A percentile compares a stretch with the other conserved stretches of the same genome.
Conservation (phyloP, 495 filamentous ascomycete species). For the Aspergillus avenaceus region DNA sequence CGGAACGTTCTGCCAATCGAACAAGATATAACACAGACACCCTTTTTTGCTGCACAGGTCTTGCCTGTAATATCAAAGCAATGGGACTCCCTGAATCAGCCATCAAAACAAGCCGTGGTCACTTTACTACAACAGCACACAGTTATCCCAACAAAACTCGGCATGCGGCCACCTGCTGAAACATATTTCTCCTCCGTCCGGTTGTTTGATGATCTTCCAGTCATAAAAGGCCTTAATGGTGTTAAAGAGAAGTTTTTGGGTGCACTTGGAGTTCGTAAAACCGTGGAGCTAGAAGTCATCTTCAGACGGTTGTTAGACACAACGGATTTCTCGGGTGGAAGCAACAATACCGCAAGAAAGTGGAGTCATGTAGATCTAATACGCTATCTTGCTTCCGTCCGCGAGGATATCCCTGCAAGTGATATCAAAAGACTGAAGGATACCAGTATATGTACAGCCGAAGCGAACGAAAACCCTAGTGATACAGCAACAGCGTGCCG, state of each 20-base stretch:
- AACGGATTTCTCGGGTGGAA: constrained; percentile 37
- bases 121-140: constrained; percentile 60
- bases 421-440: constrained; percentile 76
- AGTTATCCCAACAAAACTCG: constrained; percentile 84
- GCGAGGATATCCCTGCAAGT: constrained; percentile 78
- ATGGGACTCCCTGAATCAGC: constrained; percentile 71
- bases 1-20: constrained; percentile 39
- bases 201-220: constrained; percentile 88
- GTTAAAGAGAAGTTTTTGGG: constrained; percentile 87
- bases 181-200: constrained; percentile 92
- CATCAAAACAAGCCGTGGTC: constrained; percentile 61
- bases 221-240: constrained; percentile 64
- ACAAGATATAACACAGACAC: constrained; percentile 61
- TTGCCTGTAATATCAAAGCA: constrained; percentile 77
- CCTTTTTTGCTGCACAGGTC: constrained; percentile 76
- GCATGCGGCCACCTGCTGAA: constrained; percentile 82
- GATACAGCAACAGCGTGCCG: constrained; percentile 21
- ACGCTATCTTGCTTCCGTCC: constrained; percentile 85
- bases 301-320: constrained; percentile 75
- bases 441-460: constrained; percentile 78
- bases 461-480: constrained; percentile 35
- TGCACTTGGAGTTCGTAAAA: constrained; percentile 74
- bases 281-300: constrained; percentile 88
- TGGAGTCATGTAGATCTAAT: constrained; percentile 95
- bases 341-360: constrained; percentile 41